Conservation (phyloP, 1,284 basidiomycete species). For the Singerocomus inundabilis region DNA sequence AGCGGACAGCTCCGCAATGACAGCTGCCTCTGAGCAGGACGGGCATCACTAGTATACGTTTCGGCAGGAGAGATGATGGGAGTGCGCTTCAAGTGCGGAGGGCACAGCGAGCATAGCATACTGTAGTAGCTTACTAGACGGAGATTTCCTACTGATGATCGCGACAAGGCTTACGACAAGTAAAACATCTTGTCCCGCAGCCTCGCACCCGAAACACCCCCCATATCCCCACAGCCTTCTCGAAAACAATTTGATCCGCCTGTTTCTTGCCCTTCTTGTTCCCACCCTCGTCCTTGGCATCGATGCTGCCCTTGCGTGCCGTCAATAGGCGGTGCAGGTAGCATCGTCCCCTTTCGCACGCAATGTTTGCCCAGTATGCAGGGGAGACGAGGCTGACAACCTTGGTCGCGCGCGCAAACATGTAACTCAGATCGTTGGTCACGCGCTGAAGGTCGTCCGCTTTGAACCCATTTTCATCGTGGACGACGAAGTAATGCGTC, state of each 20-base stretch:
- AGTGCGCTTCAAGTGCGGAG: too few relatives aligned
- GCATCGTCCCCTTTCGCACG: constrained; percentile 75
- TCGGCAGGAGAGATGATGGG: too few relatives aligned
- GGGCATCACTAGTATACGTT: constrained; percentile 40
- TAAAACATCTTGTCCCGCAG: constrained; percentile 73
- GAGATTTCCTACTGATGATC: too few relatives aligned
- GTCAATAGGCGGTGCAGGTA: constrained; percentile 63
- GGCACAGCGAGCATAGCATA: too few relatives aligned
- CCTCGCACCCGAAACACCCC: constrained; percentile 49
- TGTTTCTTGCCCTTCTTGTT: constrained; percentile 10
- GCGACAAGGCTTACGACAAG: constrained; percentile 36
- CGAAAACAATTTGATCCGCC: constrained; percentile 30
- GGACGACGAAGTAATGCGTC: constrained; percentile 76
- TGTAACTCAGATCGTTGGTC: constrained; percentile 62
- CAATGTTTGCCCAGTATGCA: constrained; percentile 74
- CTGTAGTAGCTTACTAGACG: too few relatives aligned
- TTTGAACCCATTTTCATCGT: constrained; percentile 67
- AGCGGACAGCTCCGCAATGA: constrained; percentile 58
- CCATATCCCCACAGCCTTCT: constrained; percentile 53
- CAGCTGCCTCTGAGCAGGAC: constrained; percentile 55
- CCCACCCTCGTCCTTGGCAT: constrained; percentile 2
- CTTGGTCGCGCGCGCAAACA: constrained; percentile 75
- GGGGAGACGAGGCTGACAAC: constrained; percentile 77
- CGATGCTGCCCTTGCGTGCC: constrained; percentile 37
- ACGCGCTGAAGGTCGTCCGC: constrained; percentile 64